Conservation (phyloP, 805 yeast species). For the Saccharomycopsis olivae region DNA sequence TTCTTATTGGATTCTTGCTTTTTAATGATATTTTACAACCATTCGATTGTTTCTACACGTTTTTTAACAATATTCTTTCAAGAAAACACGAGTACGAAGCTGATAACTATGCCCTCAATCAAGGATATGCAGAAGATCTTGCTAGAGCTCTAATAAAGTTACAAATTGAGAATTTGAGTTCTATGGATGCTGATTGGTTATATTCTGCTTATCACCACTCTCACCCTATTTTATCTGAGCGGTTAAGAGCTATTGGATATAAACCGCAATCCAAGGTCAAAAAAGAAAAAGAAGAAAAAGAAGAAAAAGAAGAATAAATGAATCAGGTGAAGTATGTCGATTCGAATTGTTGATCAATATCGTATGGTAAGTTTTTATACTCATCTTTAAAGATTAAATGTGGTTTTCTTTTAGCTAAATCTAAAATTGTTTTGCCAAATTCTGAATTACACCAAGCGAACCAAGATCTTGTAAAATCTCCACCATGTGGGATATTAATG, state of each 20-base stretch:
- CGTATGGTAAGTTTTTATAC: slow-evolving; percentile 15
- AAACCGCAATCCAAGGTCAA: slow-evolving; percentile 15
- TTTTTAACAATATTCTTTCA: slow-evolving; percentile 56
- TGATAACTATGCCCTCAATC: slow-evolving; percentile 69
- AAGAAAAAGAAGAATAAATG: slow-evolving; percentile 1
- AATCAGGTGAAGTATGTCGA: neutral
- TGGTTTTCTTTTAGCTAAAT: slow-evolving; percentile 65
- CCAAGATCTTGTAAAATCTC: slow-evolving; percentile 72
- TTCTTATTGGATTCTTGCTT: slow-evolving; percentile 69
- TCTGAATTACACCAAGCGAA: slow-evolving; percentile 93
- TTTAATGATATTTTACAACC: slow-evolving; percentile 77
- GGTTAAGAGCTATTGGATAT: slow-evolving; percentile 62
- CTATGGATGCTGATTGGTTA: slow-evolving; percentile 84
- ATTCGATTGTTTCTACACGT: slow-evolving; percentile 55
- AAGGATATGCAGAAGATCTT: slow-evolving; percentile 62
- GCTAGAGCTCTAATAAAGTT: slow-evolving; percentile 63
- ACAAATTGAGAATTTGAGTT: slow-evolving; percentile 69
- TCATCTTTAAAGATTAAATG: slow-evolving; percentile 50
- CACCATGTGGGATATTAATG: slow-evolving; percentile 41
- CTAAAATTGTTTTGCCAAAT: slow-evolving; percentile 77
- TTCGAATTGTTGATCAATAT: slow-evolving; percentile 10
- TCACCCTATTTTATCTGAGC: slow-evolving; percentile 87
- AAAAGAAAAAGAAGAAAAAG: slow-evolving; percentile 6
- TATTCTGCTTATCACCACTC: slow-evolving; percentile 83
- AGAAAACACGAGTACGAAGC: slow-evolving; percentile 93